phyloP scores from a whole-genome alignment of 345 rosid genomes.

The Salix caprea region DNA sequence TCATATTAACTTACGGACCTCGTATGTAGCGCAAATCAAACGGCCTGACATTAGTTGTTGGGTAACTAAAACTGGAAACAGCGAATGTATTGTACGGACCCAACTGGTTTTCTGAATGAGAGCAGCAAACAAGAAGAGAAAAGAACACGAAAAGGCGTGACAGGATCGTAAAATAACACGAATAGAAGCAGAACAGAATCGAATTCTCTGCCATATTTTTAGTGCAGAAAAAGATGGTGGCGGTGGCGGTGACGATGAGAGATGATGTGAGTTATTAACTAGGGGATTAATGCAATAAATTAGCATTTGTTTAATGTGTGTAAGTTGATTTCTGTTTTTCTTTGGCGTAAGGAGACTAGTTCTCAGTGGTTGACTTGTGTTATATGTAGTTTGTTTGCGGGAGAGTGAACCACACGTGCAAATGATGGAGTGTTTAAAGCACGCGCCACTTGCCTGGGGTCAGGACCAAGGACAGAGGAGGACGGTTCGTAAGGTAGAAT shows the following conservation, averaged over 20 bases:
- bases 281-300: not conserved
- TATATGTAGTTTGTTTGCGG: not conserved
- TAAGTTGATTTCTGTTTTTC: not conserved
- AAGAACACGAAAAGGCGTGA: conserved; percentile 17
- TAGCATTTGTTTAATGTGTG: not conserved
- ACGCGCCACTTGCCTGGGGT: not conserved
- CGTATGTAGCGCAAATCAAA: conserved; percentile 66
- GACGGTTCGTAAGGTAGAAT: too few species aligned
- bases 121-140: conserved; percentile 19
- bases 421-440: not conserved
- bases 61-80: conserved; percentile 66
- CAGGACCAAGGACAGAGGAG: too few species aligned
- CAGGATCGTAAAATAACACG: conserved; percentile 21
- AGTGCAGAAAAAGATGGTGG: not conserved
- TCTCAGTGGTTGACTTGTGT: not conserved
- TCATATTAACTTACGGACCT: conserved; percentile 34
- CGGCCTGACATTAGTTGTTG: conserved; percentile 52
- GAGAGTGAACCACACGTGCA: not conserved
- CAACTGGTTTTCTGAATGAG: conserved; percentile 20
- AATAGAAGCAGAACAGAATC: conserved; percentile 22
- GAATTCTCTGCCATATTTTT: conserved; percentile 27
- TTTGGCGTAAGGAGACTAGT: not conserved
- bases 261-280: not conserved
- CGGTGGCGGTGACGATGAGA: not conserved
- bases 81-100: conserved; percentile 34